Conservation (phyloP, 805 yeast genomes). For the Hanseniaspora hatyaiensis region DNA sequence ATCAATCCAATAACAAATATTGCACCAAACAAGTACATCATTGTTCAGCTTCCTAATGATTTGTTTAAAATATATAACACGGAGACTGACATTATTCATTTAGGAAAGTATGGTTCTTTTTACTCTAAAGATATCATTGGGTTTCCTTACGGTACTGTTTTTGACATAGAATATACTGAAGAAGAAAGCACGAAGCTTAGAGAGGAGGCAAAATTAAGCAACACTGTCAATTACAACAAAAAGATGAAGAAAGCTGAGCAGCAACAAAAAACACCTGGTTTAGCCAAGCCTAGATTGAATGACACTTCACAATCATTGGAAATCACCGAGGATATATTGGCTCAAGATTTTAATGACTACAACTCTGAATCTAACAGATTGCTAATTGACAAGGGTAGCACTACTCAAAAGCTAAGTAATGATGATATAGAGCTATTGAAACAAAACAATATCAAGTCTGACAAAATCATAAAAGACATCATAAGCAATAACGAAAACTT, state of each 20-base stretch:
- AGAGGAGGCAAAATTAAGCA: constrained; percentile 17
- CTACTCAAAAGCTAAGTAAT: constrained; percentile 59
- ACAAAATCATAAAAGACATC: constrained; percentile 67
- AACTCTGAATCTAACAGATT: constrained; percentile 38
- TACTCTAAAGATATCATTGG: constrained; percentile 65
- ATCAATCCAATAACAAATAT: constrained; percentile 27
- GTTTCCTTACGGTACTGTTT: constrained; percentile 74
- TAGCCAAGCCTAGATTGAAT: constrained; percentile 9
- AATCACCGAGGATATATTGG: constrained; percentile 22
- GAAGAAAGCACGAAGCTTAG: constrained; percentile 25
- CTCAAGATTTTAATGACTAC: constrained; percentile 30
- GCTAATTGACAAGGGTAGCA: constrained; percentile 55
- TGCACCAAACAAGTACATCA: constrained; percentile 32
- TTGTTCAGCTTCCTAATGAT: constrained; percentile 72
- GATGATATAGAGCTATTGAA: constrained; percentile 82
- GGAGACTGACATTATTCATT: constrained; percentile 47
- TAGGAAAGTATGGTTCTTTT: constrained; percentile 90
- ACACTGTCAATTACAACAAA: constrained; percentile 10
- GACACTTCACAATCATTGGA: constrained; percentile 17
- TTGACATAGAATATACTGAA: constrained; percentile 44
- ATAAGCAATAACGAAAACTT: constrained; percentile 76
- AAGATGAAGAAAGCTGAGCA: constrained; percentile 17
- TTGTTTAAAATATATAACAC: constrained; percentile 58
- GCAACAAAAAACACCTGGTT: constrained; percentile 4
- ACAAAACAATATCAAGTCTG: constrained; percentile 56